These are phyloP conservation scores for Pyrenophora graminea DNA, from an alignment of 2,329 filamentous ascomycete species.

Conservation along the genomic window DNA sequence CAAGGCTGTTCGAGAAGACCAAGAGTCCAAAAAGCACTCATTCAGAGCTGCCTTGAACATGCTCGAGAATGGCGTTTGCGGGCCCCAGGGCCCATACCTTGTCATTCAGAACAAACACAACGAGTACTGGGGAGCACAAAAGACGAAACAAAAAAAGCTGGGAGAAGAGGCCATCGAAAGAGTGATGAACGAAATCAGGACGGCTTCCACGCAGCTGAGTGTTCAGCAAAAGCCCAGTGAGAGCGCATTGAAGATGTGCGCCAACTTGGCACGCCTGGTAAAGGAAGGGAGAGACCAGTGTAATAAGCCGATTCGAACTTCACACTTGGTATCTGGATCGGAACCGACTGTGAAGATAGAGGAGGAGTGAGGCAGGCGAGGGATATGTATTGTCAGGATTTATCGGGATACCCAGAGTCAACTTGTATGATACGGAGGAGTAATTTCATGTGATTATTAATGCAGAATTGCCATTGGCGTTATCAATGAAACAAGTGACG, in stretches of 20 bases:
- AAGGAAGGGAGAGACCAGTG: neutral
- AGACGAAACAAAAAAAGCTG: neutral
- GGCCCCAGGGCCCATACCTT: neutral
- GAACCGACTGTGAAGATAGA: too few relatives aligned
- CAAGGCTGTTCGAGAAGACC: too few relatives aligned
- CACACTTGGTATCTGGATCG: too few relatives aligned
- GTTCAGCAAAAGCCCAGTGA: neutral
- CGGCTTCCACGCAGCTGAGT: neutral
- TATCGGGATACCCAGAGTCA: too few relatives aligned
- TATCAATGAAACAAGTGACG: too few relatives aligned
- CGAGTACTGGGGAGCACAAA: neutral
- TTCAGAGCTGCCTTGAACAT: neutral
- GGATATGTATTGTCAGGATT: too few relatives aligned
- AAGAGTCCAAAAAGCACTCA: too few relatives aligned
- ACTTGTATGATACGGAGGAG: too few relatives aligned
- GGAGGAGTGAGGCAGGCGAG: too few relatives aligned
- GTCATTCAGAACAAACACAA: neutral
- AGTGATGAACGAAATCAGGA: neutral
- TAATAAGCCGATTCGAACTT: neutral
- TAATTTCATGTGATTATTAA: too few relatives aligned
- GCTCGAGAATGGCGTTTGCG: neutral
- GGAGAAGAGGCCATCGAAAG: neutral
- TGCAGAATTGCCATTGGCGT: too few relatives aligned
- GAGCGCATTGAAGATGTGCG: neutral
- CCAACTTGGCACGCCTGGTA: neutral